These are phyloP conservation scores for Nasturtium officinale DNA, from an alignment of 345 rosid genomes.

Conservation along the genomic window DNA sequence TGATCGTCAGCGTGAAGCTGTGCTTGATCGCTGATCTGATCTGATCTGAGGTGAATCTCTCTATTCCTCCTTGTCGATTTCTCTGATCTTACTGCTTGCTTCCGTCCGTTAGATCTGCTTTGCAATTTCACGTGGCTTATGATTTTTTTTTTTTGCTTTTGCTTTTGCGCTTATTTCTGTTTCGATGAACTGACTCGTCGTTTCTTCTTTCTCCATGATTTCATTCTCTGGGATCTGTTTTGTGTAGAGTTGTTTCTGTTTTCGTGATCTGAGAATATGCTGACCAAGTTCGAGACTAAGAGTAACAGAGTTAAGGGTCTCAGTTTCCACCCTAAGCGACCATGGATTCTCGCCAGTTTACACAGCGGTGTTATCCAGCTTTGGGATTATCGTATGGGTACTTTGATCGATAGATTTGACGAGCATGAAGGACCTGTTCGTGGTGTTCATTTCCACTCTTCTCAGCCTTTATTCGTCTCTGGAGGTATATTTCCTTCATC, in stretches of 20 bases:
- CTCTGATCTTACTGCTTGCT: neutral
- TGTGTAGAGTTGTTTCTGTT: constrained; percentile 29
- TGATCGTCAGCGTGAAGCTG: constrained; percentile 26
- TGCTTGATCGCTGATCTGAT: constrained; percentile 50
- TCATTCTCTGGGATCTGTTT: constrained; percentile 39
- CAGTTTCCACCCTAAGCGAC: constrained; percentile 92
- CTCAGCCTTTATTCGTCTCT: constrained; percentile 92
- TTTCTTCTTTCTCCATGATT: constrained; percentile 6
- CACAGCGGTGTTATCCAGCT: constrained; percentile 99
- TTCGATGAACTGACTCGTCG: constrained; percentile 4
- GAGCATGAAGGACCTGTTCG: constrained; percentile 99
- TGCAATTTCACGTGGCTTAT: neutral
- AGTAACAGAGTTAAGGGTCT: constrained; percentile 97
- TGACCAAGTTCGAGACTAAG: constrained; percentile 98
- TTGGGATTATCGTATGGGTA: constrained; percentile 99
- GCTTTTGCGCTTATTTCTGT: neutral
- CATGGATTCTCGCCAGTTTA: constrained; percentile 98
- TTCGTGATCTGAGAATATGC: constrained; percentile 54
- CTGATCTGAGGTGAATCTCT: constrained; percentile 61
- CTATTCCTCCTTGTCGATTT: constrained; percentile 18
- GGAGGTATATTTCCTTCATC: constrained; percentile 60
- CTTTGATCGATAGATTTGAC: constrained; percentile 88
- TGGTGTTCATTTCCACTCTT: constrained; percentile 89
- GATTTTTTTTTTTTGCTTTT: too few species aligned
- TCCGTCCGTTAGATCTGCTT: constrained; percentile 17